Conservation (phyloP, 2,329 filamentous ascomycete genomes). For the Fusarium drepaniforme region DNA sequence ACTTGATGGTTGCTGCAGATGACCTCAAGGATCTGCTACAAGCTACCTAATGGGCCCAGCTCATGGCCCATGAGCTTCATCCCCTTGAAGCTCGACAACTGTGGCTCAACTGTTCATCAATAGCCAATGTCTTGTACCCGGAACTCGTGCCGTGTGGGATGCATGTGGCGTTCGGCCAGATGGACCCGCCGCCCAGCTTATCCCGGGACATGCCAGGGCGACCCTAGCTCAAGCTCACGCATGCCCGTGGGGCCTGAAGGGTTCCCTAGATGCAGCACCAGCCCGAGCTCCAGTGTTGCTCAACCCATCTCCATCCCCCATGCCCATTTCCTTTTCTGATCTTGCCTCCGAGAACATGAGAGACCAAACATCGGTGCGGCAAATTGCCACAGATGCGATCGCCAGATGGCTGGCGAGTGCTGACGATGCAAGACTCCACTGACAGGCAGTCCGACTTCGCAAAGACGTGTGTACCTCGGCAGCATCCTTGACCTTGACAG, state of each 20-base stretch:
- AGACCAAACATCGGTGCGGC: constrained; percentile 11
- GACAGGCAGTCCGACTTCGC: constrained; percentile 26
- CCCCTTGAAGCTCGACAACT: not conserved
- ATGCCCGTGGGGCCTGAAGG: constrained; percentile 39
- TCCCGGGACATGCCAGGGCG: constrained; percentile 35
- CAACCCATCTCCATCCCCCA: constrained; percentile 22
- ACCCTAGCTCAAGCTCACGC: constrained; percentile 36
- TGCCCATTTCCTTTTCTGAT: constrained; percentile 26
- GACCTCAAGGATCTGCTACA: not conserved
- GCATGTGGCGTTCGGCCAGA: constrained; percentile 42
- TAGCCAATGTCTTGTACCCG: constrained; percentile 16
- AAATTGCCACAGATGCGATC: constrained; percentile 23
- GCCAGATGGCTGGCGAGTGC: constrained; percentile 8
- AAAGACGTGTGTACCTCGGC: constrained; percentile 11
- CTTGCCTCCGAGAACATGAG: constrained; percentile 4
- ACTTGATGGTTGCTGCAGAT: not conserved
- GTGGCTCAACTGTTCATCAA: constrained; percentile 8
- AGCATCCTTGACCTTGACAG: not conserved
- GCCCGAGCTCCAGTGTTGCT: constrained; percentile 20
- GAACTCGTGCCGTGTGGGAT: constrained; percentile 40
- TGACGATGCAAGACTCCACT: constrained; percentile 26
- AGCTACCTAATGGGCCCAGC: not conserved
- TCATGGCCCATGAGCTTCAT: not conserved
- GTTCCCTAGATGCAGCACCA: constrained; percentile 34
- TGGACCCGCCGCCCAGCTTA: constrained; percentile 37